Evolutionary conservation across 495 filamentous ascomycete species (phyloP).

Genomic region (Chaetomium cochliodes): DNA sequence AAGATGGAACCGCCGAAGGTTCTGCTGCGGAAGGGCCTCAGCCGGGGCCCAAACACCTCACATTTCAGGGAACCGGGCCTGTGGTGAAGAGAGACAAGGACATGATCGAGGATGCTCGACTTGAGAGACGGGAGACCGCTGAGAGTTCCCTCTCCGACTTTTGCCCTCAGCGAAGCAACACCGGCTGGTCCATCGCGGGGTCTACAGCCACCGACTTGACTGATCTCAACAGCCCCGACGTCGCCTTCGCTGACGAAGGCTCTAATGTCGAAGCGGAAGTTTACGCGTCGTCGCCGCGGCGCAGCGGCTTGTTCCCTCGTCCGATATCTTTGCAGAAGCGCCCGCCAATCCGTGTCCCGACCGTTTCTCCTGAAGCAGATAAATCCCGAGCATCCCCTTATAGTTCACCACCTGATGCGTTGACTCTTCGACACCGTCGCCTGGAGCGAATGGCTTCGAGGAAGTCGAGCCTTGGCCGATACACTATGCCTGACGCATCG

Average conservation of each 20-base stretch:
- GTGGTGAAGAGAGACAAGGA: constrained; percentile 8
- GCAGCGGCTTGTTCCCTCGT: constrained; percentile 13
- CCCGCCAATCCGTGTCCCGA: constrained; percentile 11
- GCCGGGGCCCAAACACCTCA: background rate
- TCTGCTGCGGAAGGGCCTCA: background rate
- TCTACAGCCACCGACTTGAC: constrained; percentile 29
- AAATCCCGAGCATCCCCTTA: background rate
- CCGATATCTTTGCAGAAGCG: constrained; percentile 8
- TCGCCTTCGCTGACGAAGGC: constrained; percentile 19
- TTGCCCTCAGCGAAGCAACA: constrained; percentile 20
- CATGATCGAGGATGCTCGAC: background rate
- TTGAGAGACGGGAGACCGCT: constrained; percentile 23
- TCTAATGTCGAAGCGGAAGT: constrained; percentile 3
- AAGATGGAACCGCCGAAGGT: background rate
- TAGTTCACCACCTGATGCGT: constrained; percentile 14
- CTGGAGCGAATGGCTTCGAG: constrained; percentile 14
- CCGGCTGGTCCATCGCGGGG: constrained; percentile 18
- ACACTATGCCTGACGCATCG: background rate
- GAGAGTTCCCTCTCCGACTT: constrained; percentile 20
- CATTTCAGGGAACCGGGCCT: background rate
- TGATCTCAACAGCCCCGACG: constrained; percentile 24
- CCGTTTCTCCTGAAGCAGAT: constrained; percentile 8
- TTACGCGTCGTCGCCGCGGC: constrained; percentile 26
- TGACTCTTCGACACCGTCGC: constrained; percentile 14
- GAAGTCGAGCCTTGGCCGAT: constrained; percentile 10